Evolutionary conservation across 192 early-diverging fungal genomes (phyloP).

Genomic region (Gonapodya prolifera): DNA sequence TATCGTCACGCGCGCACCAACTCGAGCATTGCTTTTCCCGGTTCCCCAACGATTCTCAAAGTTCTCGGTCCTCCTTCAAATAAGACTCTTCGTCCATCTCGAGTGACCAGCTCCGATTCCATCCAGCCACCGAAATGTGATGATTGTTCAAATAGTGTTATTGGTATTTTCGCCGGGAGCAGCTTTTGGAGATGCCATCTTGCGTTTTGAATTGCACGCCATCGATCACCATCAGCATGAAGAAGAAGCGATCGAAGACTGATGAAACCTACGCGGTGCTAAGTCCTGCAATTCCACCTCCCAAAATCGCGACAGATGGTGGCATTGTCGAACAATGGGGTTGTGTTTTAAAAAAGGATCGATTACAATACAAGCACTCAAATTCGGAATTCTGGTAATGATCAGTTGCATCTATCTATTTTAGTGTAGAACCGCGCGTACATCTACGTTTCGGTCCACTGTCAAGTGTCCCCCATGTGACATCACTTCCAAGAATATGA

Average conservation of each 20-base stretch:
- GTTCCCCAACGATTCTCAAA: constrained; percentile 53
- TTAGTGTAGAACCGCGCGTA: background rate
- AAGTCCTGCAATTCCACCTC: constrained; percentile 85
- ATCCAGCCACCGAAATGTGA: constrained; percentile 80
- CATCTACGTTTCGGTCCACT: background rate
- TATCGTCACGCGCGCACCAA: constrained; percentile 35
- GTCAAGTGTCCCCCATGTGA: background rate
- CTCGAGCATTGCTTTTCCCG: constrained; percentile 62
- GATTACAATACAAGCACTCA: background rate
- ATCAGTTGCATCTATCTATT: background rate
- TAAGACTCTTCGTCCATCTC: constrained; percentile 24
- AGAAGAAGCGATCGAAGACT: too few species aligned
- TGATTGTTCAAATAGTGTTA: constrained; percentile 60
- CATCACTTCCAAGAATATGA: background rate
- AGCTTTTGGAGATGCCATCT: constrained; percentile 37
- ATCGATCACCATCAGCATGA: too few species aligned
- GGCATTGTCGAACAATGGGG: background rate
- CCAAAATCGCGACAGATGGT: constrained; percentile 58
- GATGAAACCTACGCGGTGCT: constrained; percentile 55
- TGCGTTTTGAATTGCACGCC: too few species aligned
- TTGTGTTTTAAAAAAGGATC: background rate
- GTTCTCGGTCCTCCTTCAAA: constrained; percentile 77
- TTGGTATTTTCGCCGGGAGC: constrained; percentile 24
- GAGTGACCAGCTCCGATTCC: constrained; percentile 35
- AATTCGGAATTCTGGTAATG: background rate